Evolutionary conservation across 2,329 filamentous ascomycete genomes (phyloP), one percentile per base, ranked within the genome.

Genomic region (Colletotrichum tofieldiae): DNA sequence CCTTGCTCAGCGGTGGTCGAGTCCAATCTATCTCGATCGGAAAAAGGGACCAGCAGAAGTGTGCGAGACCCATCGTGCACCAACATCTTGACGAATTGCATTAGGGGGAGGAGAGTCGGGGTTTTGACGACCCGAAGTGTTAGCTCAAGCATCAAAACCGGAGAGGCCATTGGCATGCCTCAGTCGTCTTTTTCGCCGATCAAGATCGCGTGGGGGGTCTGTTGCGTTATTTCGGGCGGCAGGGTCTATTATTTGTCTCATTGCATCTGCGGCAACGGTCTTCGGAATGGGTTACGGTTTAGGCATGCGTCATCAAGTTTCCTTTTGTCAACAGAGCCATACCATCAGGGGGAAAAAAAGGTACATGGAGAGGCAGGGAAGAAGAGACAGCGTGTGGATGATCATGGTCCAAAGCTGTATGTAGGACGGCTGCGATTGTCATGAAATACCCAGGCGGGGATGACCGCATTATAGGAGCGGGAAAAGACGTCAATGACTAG

Each of bases 221-320:
- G 32, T 65, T 69, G 59, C 32, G 54, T 72, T 69, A 65, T 43
- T 56, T 56, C 26, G 70, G 70, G 65, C 39, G 65, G 65, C 54
- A 71, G 59, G 68, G 70, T 72, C 52, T 64, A 47, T 69, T 65
- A 43, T 72, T 64, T 72, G 60, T 69, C 65, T 72, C 59, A 72
- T 65, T 69, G 70, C 70, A 72, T 72, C 65, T 72, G 70, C 70
- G 56, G 59, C 65, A 72, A 72, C 65, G 70, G 69, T 54, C 51
- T 61, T 68, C 51, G 69, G 66, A 69, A 72, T 70, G 65, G 65
- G 54, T 69, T 55, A 72, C 47, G 70, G 70, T 70, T 70, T 47
- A 54, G 70, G 65, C 70, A 72, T 72, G 54, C 54, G 65, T 69
- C 54, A 72, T 49, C 60, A 70, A 64, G 52, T 65, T 61, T 72